Evolutionary conservation across 75 land plant genomes (phyloP).

Genomic region (Picea glauca): DNA sequence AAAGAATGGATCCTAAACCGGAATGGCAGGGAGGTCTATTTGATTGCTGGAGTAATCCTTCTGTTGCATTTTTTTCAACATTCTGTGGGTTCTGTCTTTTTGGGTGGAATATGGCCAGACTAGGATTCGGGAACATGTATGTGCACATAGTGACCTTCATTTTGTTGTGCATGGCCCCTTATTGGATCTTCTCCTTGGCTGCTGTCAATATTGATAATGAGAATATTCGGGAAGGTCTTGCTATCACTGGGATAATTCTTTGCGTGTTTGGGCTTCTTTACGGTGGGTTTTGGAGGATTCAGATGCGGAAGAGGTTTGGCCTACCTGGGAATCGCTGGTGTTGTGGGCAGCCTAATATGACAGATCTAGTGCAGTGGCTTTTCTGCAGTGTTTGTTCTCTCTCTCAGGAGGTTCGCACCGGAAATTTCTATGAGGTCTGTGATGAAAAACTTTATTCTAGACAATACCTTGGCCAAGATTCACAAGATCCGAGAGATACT

Average conservation of each 20-base stretch:
- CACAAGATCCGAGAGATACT: background rate
- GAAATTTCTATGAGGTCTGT: constrained; percentile 50
- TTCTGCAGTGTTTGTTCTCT: constrained; percentile 83
- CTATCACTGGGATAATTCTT: constrained; percentile 54
- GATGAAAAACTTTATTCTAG: constrained; percentile 45
- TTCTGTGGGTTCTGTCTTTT: constrained; percentile 72
- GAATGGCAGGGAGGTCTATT: constrained; percentile 73
- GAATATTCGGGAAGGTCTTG: constrained; percentile 39
- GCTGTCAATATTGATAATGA: constrained; percentile 67
- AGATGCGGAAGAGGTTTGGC: constrained; percentile 72
- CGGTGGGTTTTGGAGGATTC: constrained; percentile 91
- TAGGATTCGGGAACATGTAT: constrained; percentile 92
- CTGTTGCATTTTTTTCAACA: constrained; percentile 48
- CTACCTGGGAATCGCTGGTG: constrained; percentile 54
- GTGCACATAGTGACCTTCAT: constrained; percentile 83
- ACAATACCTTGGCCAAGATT: background rate
- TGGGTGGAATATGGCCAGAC: constrained; percentile 95
- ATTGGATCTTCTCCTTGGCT: constrained; percentile 69
- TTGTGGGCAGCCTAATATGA: constrained; percentile 50
- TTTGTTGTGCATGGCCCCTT: constrained; percentile 76
- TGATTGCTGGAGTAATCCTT: constrained; percentile 49
- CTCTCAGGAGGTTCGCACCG: constrained; percentile 89
- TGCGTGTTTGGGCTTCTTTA: constrained; percentile 78
- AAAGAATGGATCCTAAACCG: constrained; percentile 34
- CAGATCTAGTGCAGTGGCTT: constrained; percentile 81